These are phyloP conservation scores for Cichorium intybus DNA, from an alignment of 140 eudicot genomes.

Conservation along the genomic window DNA sequence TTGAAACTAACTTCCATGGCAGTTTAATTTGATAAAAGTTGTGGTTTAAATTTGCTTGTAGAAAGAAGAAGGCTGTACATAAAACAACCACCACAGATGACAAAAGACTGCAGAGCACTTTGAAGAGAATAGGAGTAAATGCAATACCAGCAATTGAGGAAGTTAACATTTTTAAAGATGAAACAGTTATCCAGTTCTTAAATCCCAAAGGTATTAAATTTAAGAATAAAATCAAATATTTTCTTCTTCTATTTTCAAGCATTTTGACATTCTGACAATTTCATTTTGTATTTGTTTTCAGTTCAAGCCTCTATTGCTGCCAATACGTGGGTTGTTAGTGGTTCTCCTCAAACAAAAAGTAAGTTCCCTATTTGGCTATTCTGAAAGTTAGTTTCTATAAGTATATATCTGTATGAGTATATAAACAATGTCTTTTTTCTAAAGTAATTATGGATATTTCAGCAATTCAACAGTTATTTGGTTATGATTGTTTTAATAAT, in stretches of 20 bases:
- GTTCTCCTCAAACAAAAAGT: conserved; percentile 86
- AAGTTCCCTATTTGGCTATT: conserved; percentile 21
- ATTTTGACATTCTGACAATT: neutral
- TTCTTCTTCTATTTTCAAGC: neutral
- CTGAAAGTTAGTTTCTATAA: too few species aligned
- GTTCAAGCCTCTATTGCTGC: conserved; percentile 97
- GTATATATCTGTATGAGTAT: too few species aligned
- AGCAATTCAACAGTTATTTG: too few species aligned
- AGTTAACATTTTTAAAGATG: conserved; percentile 89
- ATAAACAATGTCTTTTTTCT: too few species aligned
- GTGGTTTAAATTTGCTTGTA: too few species aligned
- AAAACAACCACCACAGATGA: conserved; percentile 75
- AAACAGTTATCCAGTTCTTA: conserved; percentile 71
- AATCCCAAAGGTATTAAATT: conserved; percentile 68
- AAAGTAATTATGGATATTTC: too few species aligned
- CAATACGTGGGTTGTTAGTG: conserved; percentile 95
- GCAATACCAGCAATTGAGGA: conserved; percentile 85
- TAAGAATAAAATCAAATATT: neutral
- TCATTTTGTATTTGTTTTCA: conserved; percentile 15
- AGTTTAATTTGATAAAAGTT: neutral
- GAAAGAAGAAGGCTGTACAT: conserved; percentile 98
- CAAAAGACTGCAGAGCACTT: conserved; percentile 44
- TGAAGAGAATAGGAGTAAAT: conserved; percentile 78
- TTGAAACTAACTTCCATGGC: too few species aligned
- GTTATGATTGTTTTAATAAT: too few species aligned